Evolutionary conservation across 345 rosid species (phyloP).

Genomic region (Microcos paniculata): DNA sequence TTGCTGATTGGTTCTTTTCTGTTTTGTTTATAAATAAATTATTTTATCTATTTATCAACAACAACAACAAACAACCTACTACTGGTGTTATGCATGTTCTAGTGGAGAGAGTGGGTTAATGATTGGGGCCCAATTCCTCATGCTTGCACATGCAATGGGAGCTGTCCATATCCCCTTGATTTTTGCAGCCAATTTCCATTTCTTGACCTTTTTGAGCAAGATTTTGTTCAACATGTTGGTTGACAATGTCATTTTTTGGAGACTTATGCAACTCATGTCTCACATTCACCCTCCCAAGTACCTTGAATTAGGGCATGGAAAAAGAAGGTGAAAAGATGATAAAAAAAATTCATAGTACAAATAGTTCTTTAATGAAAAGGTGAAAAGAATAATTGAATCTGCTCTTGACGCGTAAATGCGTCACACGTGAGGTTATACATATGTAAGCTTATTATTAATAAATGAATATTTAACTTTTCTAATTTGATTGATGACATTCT

Average conservation of each 20-base stretch:
- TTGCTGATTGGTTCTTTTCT: neutral
- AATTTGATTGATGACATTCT: no score
- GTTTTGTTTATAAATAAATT: neutral
- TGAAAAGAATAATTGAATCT: neutral
- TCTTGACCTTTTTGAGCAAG: neutral
- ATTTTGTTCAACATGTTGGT: neutral
- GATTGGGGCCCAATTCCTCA: slow-evolving; percentile 7
- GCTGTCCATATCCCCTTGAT: slow-evolving; percentile 1
- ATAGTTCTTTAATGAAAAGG: neutral
- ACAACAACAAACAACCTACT: slow-evolving; percentile 14
- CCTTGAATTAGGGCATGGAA: neutral
- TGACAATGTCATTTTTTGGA: neutral
- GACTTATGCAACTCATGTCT: neutral
- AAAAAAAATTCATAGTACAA: neutral
- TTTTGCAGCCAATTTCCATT: neutral
- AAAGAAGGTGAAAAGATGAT: no score
- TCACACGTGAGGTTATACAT: neutral
- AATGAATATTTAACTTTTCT: no score
- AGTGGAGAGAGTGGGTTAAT: neutral
- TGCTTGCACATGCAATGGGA: slow-evolving; percentile 20
- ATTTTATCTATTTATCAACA: neutral
- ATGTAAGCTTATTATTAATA: no score
- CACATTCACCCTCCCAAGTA: neutral
- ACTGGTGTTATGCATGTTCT: slow-evolving; percentile 1
- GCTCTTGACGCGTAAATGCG: neutral